phyloP scores from a whole-genome alignment of 352 stramenopile species.

The Globisporangium cystogenes region DNA sequence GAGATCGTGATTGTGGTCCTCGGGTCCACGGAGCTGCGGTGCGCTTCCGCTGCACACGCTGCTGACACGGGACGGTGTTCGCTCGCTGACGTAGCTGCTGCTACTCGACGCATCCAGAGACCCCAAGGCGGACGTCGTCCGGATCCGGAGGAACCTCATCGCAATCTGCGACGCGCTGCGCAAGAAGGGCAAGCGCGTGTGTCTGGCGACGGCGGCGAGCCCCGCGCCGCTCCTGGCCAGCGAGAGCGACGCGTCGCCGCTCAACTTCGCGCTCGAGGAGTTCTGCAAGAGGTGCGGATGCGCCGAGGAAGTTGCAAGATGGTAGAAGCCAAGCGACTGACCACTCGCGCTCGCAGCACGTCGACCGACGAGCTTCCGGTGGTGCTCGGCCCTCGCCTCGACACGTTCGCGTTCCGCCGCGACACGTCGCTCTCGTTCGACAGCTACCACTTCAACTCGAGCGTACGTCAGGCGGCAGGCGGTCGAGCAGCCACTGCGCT shows the following conservation, averaged over 20 bases:
- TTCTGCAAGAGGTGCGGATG: slow-evolving; percentile 61
- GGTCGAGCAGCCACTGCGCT: too few relatives aligned
- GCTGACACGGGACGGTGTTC: neutral
- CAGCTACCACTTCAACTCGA: slow-evolving; percentile 80
- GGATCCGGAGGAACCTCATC: slow-evolving; percentile 58
- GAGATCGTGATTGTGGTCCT: slow-evolving; percentile 79
- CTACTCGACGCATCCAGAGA: slow-evolving; percentile 15
- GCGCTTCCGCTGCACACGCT: neutral
- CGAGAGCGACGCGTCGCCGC: slow-evolving; percentile 19
- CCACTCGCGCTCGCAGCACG: slow-evolving; percentile 29
- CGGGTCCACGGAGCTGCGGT: slow-evolving; percentile 66
- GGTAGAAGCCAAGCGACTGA: neutral
- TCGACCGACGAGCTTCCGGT: slow-evolving; percentile 54
- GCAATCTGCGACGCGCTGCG: slow-evolving; percentile 70
- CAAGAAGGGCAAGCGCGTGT: slow-evolving; percentile 83
- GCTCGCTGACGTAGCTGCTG: neutral
- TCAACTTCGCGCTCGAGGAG: slow-evolving; percentile 68
- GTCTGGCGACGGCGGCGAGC: slow-evolving; percentile 54
- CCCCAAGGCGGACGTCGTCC: slow-evolving; percentile 13
- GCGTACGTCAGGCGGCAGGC: slow-evolving; percentile 23
- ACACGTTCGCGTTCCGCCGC: slow-evolving; percentile 66
- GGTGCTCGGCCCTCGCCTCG: slow-evolving; percentile 67
- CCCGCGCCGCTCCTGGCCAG: slow-evolving; percentile 29
- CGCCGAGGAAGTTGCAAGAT: too few relatives aligned
- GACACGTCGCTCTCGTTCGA: slow-evolving; percentile 56